phyloP scores from a whole-genome alignment of 768 basidiomycete genomes.

The Amanita muscaria region DNA sequence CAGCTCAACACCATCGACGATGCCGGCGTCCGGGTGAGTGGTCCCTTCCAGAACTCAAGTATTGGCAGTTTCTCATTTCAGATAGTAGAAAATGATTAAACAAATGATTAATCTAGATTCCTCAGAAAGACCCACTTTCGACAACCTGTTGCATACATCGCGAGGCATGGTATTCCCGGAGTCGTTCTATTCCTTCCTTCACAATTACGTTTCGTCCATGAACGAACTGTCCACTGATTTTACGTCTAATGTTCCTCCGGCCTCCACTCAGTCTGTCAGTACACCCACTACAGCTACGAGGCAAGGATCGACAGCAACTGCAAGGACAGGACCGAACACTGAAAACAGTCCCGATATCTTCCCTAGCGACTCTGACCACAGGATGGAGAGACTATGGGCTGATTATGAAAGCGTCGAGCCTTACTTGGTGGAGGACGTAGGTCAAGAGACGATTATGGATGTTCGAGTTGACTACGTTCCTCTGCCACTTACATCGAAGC shows the following conservation, averaged over 20 bases:
- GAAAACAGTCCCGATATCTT: constrained; percentile 31
- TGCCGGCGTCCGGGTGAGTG: constrained; percentile 69
- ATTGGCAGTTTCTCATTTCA: constrained; percentile 16
- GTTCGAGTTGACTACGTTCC: constrained; percentile 51
- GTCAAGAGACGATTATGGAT: constrained; percentile 40
- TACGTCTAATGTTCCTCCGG: constrained; percentile 26
- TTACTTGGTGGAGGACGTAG: constrained; percentile 43
- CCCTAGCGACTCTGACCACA: constrained; percentile 79
- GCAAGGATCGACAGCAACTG: constrained; percentile 18
- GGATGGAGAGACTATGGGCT: constrained; percentile 76
- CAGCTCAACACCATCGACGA: constrained; percentile 75
- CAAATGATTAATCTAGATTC: constrained; percentile 88
- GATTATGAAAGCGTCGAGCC: constrained; percentile 82
- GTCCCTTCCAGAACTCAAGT: not conserved
- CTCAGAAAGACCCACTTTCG: constrained; percentile 68
- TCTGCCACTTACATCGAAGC: constrained; percentile 30
- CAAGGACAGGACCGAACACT: constrained; percentile 15
- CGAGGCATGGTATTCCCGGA: constrained; percentile 83
- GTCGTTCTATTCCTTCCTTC: constrained; percentile 90
- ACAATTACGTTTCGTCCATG: constrained; percentile 78
- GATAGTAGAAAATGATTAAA: constrained; percentile 68
- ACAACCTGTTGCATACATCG: constrained; percentile 62
- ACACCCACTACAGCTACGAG: constrained; percentile 24
- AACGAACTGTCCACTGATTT: constrained; percentile 50
- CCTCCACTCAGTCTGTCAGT: constrained; percentile 20